Evolutionary conservation across 257 asterid genomes (phyloP), one percentile per base, ranked within the genome.

Genomic region (Fraxinus excelsior): DNA sequence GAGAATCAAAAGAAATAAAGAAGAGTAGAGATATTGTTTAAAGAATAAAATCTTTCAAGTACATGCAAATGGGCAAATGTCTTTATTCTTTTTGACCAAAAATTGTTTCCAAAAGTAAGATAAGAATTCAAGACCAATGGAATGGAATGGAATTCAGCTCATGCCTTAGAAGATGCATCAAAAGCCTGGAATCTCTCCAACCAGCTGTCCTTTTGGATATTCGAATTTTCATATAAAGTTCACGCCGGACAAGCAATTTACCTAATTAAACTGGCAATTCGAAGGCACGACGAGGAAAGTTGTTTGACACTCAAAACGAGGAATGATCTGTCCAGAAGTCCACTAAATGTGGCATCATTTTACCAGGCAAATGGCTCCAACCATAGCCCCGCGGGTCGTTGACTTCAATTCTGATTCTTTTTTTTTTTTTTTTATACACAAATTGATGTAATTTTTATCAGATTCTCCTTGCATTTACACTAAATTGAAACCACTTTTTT

Each of bases 61-160:
- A 84, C 74, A 74, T 26, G 80, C 82, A 80, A 80, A 80, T 80
- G 80, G 74, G 74, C 69, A 71, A 53, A 60, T 76, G 44, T 44
- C 73, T 84, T 64, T 84, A 76, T 79, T 82, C 88, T 82, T 76
- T 74, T 84, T 84, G 88, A 84, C 88, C 85, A 79, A 42, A 60
- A 67, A 81, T 67, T 78, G 83, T 67, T 78, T 72, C 82, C 67
- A 3, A 74, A 77, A 70, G 65, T 69, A 80, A 74, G 80, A 80
- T 80, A 74, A 83, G 77, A 67, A 42, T 0, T 42, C 16, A 12
- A 42, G 49, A 10, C 49, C 49, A 42, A 2, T 2, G 16, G 49
- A 42, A 71, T 2, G 16, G 49, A 42, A 71, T 70, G 25, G 44
- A 68, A 35, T 64, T 40, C 38, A 78, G 4, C 66, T 75, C 81